A percentile compares a stretch with the other conserved stretches of the same genome.
Conservation (phyloP, 352 stramenopile genomes). For the Phytophthora fragariae region DNA sequence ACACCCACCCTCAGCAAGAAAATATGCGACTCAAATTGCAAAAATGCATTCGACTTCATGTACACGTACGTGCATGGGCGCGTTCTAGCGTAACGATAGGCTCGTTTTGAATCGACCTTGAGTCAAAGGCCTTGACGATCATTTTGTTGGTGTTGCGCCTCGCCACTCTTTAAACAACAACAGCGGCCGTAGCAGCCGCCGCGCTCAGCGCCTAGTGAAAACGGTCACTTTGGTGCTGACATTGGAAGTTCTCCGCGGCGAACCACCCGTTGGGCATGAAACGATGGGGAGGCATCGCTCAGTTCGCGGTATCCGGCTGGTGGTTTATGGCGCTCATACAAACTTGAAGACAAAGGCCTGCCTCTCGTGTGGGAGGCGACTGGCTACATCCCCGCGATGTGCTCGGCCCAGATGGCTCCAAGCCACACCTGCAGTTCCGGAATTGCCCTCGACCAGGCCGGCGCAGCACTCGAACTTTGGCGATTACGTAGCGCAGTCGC, state of each 20-base stretch:
- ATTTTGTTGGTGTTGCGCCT: neutral
- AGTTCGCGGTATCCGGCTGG: constrained; percentile 23
- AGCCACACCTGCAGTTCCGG: constrained; percentile 20
- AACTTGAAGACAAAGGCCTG: constrained; percentile 9
- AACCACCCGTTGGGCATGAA: constrained; percentile 1
- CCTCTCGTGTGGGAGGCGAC: constrained; percentile 16
- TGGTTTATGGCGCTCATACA: constrained; percentile 20
- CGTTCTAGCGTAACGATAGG: too few relatives aligned
- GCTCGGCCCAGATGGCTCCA: constrained; percentile 14
- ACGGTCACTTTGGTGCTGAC: neutral
- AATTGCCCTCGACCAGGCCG: constrained; percentile 28
- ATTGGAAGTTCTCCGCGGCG: neutral
- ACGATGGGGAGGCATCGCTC: constrained; percentile 20
- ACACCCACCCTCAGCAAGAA: neutral
- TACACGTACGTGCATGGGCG: too few relatives aligned
- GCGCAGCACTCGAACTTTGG: constrained; percentile 8
- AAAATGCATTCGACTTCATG: neutral
- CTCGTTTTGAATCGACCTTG: too few relatives aligned
- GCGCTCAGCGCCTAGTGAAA: neutral
- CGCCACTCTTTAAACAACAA: neutral
- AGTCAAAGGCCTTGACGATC: too few relatives aligned
- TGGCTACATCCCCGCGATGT: constrained; percentile 33
- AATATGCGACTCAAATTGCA: neutral
- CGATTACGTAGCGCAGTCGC: constrained; percentile 34
- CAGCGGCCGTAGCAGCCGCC: neutral